Percentiles rank a stretch among this genome's conserved stretches.
Evolutionary conservation across 1,284 basidiomycete genomes (phyloP).

Genomic region (Malassezia brasiliensis): DNA sequence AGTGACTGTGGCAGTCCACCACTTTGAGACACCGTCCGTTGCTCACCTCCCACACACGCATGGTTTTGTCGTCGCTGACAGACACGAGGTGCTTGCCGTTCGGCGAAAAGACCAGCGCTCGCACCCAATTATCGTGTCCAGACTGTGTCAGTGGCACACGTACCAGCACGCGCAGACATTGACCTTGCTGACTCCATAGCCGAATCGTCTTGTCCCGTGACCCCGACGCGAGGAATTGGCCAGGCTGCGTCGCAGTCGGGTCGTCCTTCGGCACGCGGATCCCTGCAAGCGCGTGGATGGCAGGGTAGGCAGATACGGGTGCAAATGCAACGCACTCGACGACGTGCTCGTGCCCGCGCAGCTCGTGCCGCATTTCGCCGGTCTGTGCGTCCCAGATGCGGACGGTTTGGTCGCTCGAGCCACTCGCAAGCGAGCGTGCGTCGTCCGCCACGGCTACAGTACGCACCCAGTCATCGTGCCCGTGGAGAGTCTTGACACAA

Average conservation of each 20-base stretch:
- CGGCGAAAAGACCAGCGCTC: conserved; percentile 35
- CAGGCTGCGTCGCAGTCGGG: conserved; percentile 47
- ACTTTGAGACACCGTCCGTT: conserved; percentile 71
- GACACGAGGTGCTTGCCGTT: conserved; percentile 72
- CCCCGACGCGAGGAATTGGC: conserved; percentile 65
- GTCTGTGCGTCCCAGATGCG: conserved; percentile 67
- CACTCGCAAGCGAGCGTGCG: conserved; percentile 64
- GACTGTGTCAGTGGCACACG: not conserved
- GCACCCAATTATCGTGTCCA: conserved; percentile 44
- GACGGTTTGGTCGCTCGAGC: conserved; percentile 77
- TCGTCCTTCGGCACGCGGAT: conserved; percentile 50
- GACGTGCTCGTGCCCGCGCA: conserved; percentile 78
- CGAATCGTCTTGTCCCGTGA: conserved; percentile 79
- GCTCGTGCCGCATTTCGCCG: conserved; percentile 68
- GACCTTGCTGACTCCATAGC: conserved; percentile 74
- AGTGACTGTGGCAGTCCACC: conserved; percentile 75
- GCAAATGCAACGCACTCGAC: conserved; percentile 75
- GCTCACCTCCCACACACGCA: conserved; percentile 75
- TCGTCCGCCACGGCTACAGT: conserved; percentile 64
- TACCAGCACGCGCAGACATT: conserved; percentile 58
- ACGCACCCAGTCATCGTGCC: conserved; percentile 65
- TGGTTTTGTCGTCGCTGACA: conserved; percentile 79
- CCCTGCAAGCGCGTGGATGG: conserved; percentile 67
- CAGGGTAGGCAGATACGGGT: conserved; percentile 62
- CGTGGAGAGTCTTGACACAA: conserved; percentile 43